phyloP scores from a whole-genome alignment of 2,329 filamentous ascomycete genomes.

The Helotiales sp. region DNA sequence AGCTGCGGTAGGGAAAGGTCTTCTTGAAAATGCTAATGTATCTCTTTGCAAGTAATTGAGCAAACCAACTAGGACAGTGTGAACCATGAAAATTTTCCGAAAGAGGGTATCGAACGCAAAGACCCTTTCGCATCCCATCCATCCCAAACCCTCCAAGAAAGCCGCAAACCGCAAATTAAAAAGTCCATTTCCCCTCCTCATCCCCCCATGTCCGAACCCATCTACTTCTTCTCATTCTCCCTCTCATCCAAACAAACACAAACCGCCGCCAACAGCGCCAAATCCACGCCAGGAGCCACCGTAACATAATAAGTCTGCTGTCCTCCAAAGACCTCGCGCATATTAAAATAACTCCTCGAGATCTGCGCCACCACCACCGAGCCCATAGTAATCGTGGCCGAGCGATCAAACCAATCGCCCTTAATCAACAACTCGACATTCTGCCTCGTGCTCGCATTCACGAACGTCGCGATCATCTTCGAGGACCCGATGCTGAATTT shows the following conservation, averaged over 20 bases:
- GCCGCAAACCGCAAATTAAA: not conserved
- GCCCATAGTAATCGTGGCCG: conserved; percentile 60
- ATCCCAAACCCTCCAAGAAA: not conserved
- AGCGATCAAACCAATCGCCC: conserved; percentile 64
- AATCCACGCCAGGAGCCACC: conserved; percentile 68
- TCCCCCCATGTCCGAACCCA: not conserved
- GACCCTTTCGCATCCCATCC: not conserved
- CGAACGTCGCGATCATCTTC: conserved; percentile 63
- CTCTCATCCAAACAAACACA: conserved; percentile 73
- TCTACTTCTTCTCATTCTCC: conserved; percentile 53
- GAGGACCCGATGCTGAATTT: conserved; percentile 54
- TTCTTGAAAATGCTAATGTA: no score
- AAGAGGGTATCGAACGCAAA: conserved; percentile 14
- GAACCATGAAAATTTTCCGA: not conserved
- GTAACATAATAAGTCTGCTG: conserved; percentile 70
- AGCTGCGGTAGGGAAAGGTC: no score
- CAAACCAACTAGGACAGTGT: no score
- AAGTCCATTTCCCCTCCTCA: not conserved
- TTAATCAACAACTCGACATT: conserved; percentile 58
- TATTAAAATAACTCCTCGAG: conserved; percentile 59
- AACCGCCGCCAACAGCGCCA: conserved; percentile 67
- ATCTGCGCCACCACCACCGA: conserved; percentile 60
- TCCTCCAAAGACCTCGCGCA: conserved; percentile 60
- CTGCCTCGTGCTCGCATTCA: conserved; percentile 50
- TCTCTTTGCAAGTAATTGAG: no score